These are phyloP conservation scores for Cryptosporidium felis DNA, from an alignment of 169 alveolate species.

Conservation along the genomic window DNA sequence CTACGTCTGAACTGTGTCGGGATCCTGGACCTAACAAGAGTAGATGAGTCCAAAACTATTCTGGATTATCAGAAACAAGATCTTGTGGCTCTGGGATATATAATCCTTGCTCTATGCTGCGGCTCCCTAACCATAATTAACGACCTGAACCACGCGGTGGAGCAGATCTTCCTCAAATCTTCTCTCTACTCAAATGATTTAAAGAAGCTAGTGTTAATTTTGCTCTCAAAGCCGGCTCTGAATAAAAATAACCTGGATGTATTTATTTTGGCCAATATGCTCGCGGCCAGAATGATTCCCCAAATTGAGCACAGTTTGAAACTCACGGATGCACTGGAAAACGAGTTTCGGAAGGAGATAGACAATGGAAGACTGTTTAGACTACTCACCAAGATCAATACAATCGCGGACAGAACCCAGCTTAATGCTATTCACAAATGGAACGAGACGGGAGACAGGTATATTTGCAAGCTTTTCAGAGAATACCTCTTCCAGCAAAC, in stretches of 20 bases:
- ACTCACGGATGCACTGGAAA: constrained; percentile 65
- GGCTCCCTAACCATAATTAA: constrained; percentile 60
- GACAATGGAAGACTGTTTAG: constrained; percentile 68
- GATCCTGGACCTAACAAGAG: constrained; percentile 45
- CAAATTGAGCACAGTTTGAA: constrained; percentile 66
- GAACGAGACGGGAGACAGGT: constrained; percentile 70
- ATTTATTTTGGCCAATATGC: constrained; percentile 60
- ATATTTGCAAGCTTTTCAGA: constrained; percentile 58
- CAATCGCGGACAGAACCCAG: constrained; percentile 68
- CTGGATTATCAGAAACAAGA: constrained; percentile 65
- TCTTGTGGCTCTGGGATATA: constrained; percentile 57
- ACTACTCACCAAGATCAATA: constrained; percentile 46
- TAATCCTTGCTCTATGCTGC: constrained; percentile 50
- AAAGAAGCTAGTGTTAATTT: constrained; percentile 49
- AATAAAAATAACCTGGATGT: constrained; percentile 65
- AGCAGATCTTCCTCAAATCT: constrained; percentile 55
- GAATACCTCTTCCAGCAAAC: constrained; percentile 66
- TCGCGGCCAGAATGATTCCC: constrained; percentile 71
- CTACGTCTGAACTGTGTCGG: constrained; percentile 62
- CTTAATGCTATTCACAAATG: constrained; percentile 66
- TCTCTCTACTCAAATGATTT: constrained; percentile 55
- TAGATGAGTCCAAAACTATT: constrained; percentile 54
- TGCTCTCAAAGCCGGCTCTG: constrained; percentile 62
- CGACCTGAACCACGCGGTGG: constrained; percentile 64
- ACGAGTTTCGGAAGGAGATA: constrained; percentile 57